Evolutionary conservation across 2,329 filamentous ascomycete species (phyloP), one percentile per base, ranked within the genome.

Genomic region (Rhynchosporium agropyri): DNA sequence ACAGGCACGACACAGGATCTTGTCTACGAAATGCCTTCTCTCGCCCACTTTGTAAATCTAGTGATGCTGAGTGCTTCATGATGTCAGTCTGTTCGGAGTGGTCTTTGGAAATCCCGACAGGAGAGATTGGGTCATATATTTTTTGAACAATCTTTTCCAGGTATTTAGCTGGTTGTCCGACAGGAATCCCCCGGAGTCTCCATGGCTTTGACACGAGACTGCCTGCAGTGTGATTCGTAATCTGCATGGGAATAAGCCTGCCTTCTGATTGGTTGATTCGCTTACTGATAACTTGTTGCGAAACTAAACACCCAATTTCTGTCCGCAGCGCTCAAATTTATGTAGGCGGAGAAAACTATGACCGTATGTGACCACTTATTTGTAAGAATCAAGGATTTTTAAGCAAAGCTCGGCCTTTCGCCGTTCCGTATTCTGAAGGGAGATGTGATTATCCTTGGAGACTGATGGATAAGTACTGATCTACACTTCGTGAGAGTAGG

Each of bases 1-100:
- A 68, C 36, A 67, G 36, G 40, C 70, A 71, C 29, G 70, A 71
- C 9, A 71, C 68, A 10, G 69, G 69, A 33, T 70, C 67, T 58
- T 71, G 69, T 6, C 69, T 66, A 8, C 68, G 68, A 58, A 60
- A 54, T 5, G 51, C 20, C 31, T 65, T 66, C 26, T 66, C 61
- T 20, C 59, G 54, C 15, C 61, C 55, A 28, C 51, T 54, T 10
- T 54, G 20, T 1, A 54, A 36, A 29, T 54, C 51, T 12, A 33
- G 20, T 4, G 51, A 29, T 42, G 51, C 36, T 4, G 50, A 54
- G 36, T 54, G 51, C 51, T 54, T 54, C 51, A 54, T 54, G 15
- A 13, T 42, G 36, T 4, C 3, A 13, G 13, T 15, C 6, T 10
- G 13, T 20, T 20, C 20, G 20, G 20, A 20, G 20, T 20, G 12